Evolutionary conservation across 805 yeast species (phyloP).

Genomic region (Kluyveromyces wickerhamii): DNA sequence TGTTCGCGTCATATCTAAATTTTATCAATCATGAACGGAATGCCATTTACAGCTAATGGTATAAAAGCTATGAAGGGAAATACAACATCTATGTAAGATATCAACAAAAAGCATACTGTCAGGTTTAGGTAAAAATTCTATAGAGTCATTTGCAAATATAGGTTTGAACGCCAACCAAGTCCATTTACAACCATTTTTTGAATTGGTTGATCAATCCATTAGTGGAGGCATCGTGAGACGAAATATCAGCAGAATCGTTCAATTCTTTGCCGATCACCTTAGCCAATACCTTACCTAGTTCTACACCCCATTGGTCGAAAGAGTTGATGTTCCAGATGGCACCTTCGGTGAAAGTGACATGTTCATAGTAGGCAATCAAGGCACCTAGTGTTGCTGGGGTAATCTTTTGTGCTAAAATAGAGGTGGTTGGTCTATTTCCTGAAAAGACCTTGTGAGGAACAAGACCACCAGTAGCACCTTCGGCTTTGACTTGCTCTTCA

Average conservation of each 20-base stretch:
- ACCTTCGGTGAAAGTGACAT: slow-evolving; percentile 95
- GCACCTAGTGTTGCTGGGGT: slow-evolving; percentile 97
- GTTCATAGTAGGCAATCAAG: slow-evolving; percentile 96
- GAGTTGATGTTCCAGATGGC: slow-evolving; percentile 99
- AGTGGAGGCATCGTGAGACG: slow-evolving; percentile 83
- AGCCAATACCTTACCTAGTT: slow-evolving; percentile 95
- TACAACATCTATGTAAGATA: no score
- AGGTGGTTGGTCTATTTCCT: slow-evolving; percentile 98
- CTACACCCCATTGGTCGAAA: slow-evolving; percentile 99
- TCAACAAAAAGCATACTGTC: no score
- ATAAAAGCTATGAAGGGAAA: no score
- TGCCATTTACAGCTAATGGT: no score
- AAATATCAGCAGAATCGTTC: slow-evolving; percentile 48
- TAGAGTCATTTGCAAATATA: no score
- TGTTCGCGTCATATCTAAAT: no score
- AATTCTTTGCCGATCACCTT: slow-evolving; percentile 90
- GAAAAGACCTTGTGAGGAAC: slow-evolving; percentile 94
- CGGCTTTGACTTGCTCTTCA: slow-evolving; percentile 72
- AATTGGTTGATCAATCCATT: slow-evolving; percentile 90
- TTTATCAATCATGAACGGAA: no score
- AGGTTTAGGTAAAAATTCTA: no score
- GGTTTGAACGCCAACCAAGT: no score
- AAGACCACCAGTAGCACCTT: slow-evolving; percentile 79
- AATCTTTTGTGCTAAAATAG: slow-evolving; percentile 89
- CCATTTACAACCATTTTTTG: slow-evolving; percentile 61